phyloP scores from a whole-genome alignment of 768 basidiomycete genomes.

The Galerina marginata region DNA sequence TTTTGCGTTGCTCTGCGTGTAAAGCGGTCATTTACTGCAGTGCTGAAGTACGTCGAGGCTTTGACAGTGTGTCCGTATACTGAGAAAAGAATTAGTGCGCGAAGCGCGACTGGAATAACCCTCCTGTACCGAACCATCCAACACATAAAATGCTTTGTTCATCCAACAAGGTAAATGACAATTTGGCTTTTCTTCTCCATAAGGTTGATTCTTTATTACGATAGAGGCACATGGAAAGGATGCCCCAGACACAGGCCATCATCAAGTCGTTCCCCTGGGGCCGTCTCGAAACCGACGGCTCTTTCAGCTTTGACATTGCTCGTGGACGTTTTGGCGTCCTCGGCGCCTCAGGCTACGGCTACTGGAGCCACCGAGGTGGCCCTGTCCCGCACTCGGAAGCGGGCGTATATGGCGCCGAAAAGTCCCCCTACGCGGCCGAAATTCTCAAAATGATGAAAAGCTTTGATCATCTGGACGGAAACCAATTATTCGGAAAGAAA shows the following conservation, averaged over 20 bases:
- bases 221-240: slow-evolving; percentile 1
- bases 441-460: slow-evolving; percentile 1
- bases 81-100: background rate
- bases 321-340: slow-evolving; percentile 1
- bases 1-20: background rate
- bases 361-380: background rate
- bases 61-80: background rate
- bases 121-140: background rate
- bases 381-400: background rate
- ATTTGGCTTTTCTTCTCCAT: too few species aligned
- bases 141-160: background rate
- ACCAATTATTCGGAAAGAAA: background rate
- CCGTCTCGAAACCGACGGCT: background rate
- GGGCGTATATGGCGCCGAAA: background rate
- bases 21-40: slow-evolving; percentile 4
- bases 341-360: background rate
- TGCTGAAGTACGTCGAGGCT: background rate
- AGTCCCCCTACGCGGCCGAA: background rate
- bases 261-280: slow-evolving; percentile 3
- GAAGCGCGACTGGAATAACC: background rate
- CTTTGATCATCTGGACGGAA: background rate
- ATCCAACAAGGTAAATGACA: background rate
- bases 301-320: slow-evolving; percentile 2
- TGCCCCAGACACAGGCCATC: slow-evolving; percentile 2
- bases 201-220: background rate